Base-by-base conservation (phyloP, 163 green algal genomes). In the Scenedesmus sp. region DNA sequence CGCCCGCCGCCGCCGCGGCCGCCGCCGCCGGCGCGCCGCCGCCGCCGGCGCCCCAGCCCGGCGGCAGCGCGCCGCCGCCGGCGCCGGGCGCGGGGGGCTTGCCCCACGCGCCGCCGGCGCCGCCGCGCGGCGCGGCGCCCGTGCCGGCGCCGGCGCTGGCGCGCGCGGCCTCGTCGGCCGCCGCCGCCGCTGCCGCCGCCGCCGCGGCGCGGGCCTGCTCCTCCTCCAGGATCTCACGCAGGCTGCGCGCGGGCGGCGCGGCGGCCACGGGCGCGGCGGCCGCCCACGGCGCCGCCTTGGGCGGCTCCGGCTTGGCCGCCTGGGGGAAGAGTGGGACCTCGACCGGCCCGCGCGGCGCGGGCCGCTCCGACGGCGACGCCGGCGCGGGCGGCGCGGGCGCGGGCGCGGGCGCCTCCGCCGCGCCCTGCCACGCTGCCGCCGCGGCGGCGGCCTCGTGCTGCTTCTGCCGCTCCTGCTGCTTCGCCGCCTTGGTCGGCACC, bases 181-280 rank as follows among this genome's bases (percentile, higher is more conserved):
- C 29, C 42, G 50, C 66, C 56, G 58, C 65, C 33, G 53, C 72
- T 65, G 78, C 70, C 9, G 47, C 66, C 0, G 75, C 74, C 42
- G 78, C 77, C 6, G 78, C 84, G 20, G 83, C 87, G 1, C 81
- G 78, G 36, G 72, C 81, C 26, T 89, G 89, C 77, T 94, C 90
- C 78, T 94, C 89, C 67, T 89, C 75, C 64, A 92, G 86, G 44
- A 94, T 94, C 60, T 94, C 89, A 0, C 83, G 42, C 15, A 94
- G 83, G 11, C 86, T 90, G 72, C 91, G 90, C 33, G 64, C 78
- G 5, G 17, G 51, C 10, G 74, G 24, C 53, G 71, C 53, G 47
- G 78, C 39, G 72, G 60, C 64, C 57, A 31, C 67, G 54, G 78
- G 77, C 54, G 72, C 73, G 22, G 76, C 58, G 5, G 75, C 78